A percentile compares a stretch with the other conserved stretches of the same genome.
Conservation (phyloP, 345 rosid genomes). For the Eucalyptus sp. region DNA sequence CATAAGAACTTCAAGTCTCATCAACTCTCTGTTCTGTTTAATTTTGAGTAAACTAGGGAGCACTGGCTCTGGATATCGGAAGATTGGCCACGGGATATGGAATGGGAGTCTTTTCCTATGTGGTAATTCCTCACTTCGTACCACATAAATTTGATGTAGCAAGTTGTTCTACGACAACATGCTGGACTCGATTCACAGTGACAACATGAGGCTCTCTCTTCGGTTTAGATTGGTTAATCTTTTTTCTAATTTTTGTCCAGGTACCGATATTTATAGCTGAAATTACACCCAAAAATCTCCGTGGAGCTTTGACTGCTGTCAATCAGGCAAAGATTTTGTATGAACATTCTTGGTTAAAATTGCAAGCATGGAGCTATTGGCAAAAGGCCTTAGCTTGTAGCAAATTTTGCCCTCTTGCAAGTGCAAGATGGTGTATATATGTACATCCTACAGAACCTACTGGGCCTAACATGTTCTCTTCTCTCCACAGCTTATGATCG, state of each 20-base stretch:
- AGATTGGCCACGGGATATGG: slow-evolving; percentile 80
- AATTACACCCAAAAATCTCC: slow-evolving; percentile 69
- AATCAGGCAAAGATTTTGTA: slow-evolving; percentile 47
- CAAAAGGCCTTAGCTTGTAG: neutral
- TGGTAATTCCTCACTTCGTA: slow-evolving; percentile 26
- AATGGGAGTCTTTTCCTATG: slow-evolving; percentile 88
- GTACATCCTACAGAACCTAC: neutral
- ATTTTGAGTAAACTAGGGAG: slow-evolving; percentile 25
- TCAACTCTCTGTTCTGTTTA: neutral
- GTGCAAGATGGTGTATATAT: neutral
- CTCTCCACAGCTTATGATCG: slow-evolving; percentile 56
- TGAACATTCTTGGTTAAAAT: neutral
- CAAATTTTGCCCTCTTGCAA: too few species aligned
- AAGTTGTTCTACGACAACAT: neutral
- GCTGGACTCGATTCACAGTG: neutral
- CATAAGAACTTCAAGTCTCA: neutral
- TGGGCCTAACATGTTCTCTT: neutral
- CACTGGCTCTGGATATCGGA: slow-evolving; percentile 52
- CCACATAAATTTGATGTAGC: neutral
- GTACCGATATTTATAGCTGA: slow-evolving; percentile 87
- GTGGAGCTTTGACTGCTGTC: slow-evolving; percentile 72
- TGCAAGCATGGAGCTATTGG: neutral
- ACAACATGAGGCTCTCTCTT: neutral
- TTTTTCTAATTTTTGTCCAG: slow-evolving; percentile 5
- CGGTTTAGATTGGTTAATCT: neutral